Percentiles rank a stretch among this genome's conserved stretches.
Conservation (phyloP, 345 rosid genomes). For the Rhodamnia rubescens region DNA sequence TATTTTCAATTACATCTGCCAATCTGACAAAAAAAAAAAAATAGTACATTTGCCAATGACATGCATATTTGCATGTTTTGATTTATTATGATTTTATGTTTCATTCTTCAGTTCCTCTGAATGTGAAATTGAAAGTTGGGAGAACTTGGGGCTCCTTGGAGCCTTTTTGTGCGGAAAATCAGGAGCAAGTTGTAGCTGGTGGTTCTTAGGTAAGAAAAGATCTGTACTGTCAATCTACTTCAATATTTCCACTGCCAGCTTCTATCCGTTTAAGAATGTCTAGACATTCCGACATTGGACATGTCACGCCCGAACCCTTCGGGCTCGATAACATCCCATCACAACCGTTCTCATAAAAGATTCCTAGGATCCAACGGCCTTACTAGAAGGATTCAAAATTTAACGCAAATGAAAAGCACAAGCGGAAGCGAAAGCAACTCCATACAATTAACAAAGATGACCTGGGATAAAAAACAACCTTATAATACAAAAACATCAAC, state of each 20-base stretch:
- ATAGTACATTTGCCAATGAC: neutral
- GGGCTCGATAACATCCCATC: no score
- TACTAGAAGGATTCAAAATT: no score
- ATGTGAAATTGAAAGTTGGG: constrained; percentile 76
- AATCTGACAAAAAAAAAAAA: no score
- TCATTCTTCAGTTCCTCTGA: constrained; percentile 61
- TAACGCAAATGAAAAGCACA: no score
- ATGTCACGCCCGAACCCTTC: no score
- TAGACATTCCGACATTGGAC: neutral
- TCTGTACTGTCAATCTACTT: neutral
- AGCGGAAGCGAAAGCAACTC: no score
- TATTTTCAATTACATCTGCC: neutral
- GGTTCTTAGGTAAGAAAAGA: constrained; percentile 12
- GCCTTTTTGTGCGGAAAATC: constrained; percentile 36
- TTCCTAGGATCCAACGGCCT: no score
- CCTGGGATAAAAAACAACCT: no score
- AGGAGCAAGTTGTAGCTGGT: neutral
- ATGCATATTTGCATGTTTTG: neutral
- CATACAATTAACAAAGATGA: no score
- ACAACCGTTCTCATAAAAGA: no score
- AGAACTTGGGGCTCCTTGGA: constrained; percentile 91
- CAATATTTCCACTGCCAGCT: neutral
- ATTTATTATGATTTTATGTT: neutral
- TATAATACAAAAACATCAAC: no score
- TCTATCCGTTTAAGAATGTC: neutral